Conservation (phyloP, 768 basidiomycete genomes). For the Leccinum pellstonianum region DNA sequence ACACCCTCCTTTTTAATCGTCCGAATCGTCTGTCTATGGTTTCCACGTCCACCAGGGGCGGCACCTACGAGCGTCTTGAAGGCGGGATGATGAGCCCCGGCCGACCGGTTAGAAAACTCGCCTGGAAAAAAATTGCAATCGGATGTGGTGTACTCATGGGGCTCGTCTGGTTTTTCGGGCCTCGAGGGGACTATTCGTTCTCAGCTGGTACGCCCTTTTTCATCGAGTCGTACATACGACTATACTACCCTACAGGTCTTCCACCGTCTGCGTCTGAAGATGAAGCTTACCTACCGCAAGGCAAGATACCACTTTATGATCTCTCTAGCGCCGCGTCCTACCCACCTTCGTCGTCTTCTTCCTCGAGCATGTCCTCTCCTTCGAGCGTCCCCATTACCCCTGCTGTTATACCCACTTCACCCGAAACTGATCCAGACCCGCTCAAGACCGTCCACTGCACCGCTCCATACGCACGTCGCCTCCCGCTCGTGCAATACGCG, state of each 20-base stretch:
- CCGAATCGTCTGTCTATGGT: constrained; percentile 18
- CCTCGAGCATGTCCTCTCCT: neutral
- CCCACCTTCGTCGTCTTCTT: neutral
- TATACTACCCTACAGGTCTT: constrained; percentile 7
- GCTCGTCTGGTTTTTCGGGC: constrained; percentile 68
- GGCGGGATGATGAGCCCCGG: constrained; percentile 52
- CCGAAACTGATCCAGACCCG: constrained; percentile 73
- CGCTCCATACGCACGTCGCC: constrained; percentile 43
- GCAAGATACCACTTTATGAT: constrained; percentile 12
- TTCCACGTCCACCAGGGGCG: constrained; percentile 37
- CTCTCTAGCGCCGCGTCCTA: neutral
- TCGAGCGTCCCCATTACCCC: neutral
- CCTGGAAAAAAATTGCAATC: constrained; percentile 69
- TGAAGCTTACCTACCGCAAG: constrained; percentile 21
- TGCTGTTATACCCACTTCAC: constrained; percentile 45
- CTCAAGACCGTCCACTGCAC: constrained; percentile 72
- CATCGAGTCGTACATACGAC: neutral
- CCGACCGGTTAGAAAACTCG: constrained; percentile 35
- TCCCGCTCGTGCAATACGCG: constrained; percentile 81
- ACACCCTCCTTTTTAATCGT: neutral
- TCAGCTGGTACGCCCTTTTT: constrained; percentile 20
- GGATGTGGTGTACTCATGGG: constrained; percentile 55
- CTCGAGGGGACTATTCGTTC: constrained; percentile 28
- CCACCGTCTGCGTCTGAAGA: constrained; percentile 22
- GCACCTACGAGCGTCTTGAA: constrained; percentile 60